A percentile compares a stretch with the other conserved stretches of the same genome.
These are phyloP conservation scores for Fusarium dlaminii DNA, from an alignment of 2,329 filamentous ascomycete species.

Conservation along the genomic window DNA sequence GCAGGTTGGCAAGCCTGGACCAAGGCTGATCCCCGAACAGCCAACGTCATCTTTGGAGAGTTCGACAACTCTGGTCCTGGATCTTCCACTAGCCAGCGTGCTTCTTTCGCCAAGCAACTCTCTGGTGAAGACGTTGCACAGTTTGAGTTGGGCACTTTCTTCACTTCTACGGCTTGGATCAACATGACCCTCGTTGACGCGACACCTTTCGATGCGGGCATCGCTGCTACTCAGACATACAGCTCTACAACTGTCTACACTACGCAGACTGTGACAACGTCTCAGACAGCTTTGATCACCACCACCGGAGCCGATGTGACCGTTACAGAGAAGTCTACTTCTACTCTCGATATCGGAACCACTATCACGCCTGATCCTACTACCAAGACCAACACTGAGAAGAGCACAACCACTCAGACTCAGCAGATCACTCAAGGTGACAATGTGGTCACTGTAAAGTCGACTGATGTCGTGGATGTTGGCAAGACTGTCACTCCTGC, in stretches of 20 bases:
- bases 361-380: slow-evolving; percentile 33
- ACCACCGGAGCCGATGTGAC: slow-evolving; percentile 15
- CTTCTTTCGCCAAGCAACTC: slow-evolving; percentile 34
- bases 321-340: slow-evolving; percentile 26
- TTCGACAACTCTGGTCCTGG: slow-evolving; percentile 33
- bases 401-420: slow-evolving; percentile 29
- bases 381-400: slow-evolving; percentile 24
- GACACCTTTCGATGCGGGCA: slow-evolving; percentile 29
- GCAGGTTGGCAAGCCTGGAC: slow-evolving; percentile 37
- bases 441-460: slow-evolving; percentile 41
- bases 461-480: slow-evolving; percentile 43
- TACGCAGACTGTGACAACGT: slow-evolving; percentile 24
- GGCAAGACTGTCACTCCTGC: slow-evolving; percentile 47
- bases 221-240: slow-evolving; percentile 7
- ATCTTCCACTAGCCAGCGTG: slow-evolving; percentile 27
- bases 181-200: slow-evolving; percentile 35
- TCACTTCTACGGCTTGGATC: slow-evolving; percentile 33
- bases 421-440: slow-evolving; percentile 20
- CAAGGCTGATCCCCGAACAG: slow-evolving; percentile 33
- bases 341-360: slow-evolving; percentile 28
- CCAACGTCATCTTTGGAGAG: slow-evolving; percentile 34
- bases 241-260: slow-evolving; percentile 32
- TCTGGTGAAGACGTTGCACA: slow-evolving; percentile 1
- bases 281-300: slow-evolving; percentile 29
- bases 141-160: slow-evolving; percentile 34